A percentile compares a stretch with the other conserved stretches of the same genome.
These are phyloP conservation scores for Aspergillus leporis DNA, from an alignment of 495 filamentous ascomycete genomes.

Conservation along the genomic window DNA sequence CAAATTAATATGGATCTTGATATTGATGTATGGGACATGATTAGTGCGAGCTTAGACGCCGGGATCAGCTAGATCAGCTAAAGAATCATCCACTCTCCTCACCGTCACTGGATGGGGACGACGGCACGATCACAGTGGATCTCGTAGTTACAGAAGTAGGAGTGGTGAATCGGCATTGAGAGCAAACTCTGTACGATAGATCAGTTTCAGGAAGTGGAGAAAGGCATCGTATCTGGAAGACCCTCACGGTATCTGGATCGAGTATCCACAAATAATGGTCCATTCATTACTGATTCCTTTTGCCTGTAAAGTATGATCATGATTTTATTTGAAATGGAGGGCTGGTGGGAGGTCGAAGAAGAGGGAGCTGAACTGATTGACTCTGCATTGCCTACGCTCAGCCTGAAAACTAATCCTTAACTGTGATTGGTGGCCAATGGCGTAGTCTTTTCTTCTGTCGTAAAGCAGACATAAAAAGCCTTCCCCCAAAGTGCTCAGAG, in stretches of 20 bases:
- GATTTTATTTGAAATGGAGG: background rate
- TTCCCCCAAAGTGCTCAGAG: background rate
- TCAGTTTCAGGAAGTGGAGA: conserved; percentile 3
- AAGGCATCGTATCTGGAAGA: background rate
- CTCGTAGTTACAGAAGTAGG: background rate
- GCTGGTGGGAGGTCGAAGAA: background rate
- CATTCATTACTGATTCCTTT: conserved; percentile 1
- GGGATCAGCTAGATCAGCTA: background rate
- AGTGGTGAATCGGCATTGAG: background rate
- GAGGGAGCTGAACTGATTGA: background rate
- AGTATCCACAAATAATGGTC: background rate
- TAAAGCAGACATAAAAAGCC: conserved; percentile 5
- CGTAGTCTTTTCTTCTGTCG: background rate
- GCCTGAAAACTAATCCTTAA: background rate
- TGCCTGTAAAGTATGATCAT: conserved; percentile 1
- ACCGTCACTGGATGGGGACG: background rate
- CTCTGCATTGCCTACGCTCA: background rate
- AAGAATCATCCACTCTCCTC: background rate
- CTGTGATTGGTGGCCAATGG: background rate
- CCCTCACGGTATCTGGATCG: background rate
- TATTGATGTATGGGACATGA: background rate
- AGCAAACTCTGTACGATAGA: background rate
- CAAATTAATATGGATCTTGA: background rate
- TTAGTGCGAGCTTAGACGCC: background rate
- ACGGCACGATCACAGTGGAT: background rate